Base-by-base conservation (phyloP, 192 early-diverging fungal genomes). In the Podila minutissima region DNA sequence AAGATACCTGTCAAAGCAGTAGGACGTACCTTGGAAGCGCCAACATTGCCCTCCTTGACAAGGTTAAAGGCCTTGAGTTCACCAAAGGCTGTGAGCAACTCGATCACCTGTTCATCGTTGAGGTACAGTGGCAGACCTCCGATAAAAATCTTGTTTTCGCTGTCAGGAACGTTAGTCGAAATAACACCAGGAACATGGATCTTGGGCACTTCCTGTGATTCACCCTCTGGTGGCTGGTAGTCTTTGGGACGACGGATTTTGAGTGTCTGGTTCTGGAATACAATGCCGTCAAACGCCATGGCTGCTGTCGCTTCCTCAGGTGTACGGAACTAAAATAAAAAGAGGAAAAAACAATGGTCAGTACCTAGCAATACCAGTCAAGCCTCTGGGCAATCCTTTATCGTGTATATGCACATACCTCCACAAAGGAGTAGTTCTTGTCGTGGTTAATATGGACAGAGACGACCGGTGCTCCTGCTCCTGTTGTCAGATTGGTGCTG, bases 231-330 rank as follows among this genome's bases (percentile, higher is more conserved):
- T 19, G 87, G 84, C 66, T 90, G 86, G 66, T 98, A 98, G 82
- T 98, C 97, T 75, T 98, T 98, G 46, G 98, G 98, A 35, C 97
- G 91, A 26, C 96, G 92, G 78, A 99, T 93, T 74, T 95, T 96
- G 48, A 99, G 83, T 66, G 90, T 88, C 68, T 95, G 90, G 22
- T 89, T 89, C 73, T 93, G 88, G 77, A 94, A 98, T 46, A 89
- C 87, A 66, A 97, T 91, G 28, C 97, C 97, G 78, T 99, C 98
- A 76, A 99, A 90, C 24, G 95, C 90, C 92, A 99, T 93, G 12
- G 94, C 97, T 29, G 88, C 88, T 8, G 95, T 95, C 2, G 96
- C 96, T 87, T 97, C 93, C 61, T 97, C 95, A 6, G 93, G 88
- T 15, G 93, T 87, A 53, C 93, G 88, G 81, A 99, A 96, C 94